These are phyloP conservation scores for Xylariales sp. DNA, from an alignment of 2,329 filamentous ascomycete species.

Conservation along the genomic window DNA sequence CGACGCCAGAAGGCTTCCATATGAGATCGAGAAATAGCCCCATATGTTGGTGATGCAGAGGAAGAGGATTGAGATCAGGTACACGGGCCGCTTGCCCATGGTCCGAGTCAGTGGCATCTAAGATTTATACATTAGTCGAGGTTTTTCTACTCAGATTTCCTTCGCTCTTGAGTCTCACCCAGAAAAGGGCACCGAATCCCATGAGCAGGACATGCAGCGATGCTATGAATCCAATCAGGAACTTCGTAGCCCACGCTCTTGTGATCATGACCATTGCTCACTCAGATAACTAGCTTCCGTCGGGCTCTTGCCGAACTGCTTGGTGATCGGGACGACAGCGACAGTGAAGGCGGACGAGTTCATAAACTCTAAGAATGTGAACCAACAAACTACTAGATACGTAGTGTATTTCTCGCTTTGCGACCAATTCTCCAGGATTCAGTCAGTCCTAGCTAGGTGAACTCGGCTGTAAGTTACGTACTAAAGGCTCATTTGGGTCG, in stretches of 20 bases:
- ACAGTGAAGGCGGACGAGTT: not conserved
- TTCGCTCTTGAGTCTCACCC: not conserved
- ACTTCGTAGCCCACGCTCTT: not conserved
- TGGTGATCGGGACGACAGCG: not conserved
- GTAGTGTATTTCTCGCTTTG: not conserved
- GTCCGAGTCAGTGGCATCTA: not conserved
- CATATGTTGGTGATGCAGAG: not conserved
- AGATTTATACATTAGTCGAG: too few relatives aligned
- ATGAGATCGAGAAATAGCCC: not conserved
- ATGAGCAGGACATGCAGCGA: not conserved
- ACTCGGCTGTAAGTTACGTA: not conserved
- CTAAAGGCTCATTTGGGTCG: not conserved
- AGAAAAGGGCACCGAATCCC: slow-evolving; percentile 1
- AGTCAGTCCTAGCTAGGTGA: not conserved
- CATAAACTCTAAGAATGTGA: not conserved
- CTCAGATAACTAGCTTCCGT: not conserved
- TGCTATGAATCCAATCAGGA: not conserved
- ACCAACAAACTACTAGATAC: not conserved
- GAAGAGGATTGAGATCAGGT: not conserved
- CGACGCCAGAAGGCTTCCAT: not conserved
- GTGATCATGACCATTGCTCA: not conserved
- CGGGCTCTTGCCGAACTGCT: not conserved
- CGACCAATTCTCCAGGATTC: not conserved
- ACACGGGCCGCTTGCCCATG: not conserved
- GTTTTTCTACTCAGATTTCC: not conserved